Evolutionary conservation across 2,329 filamentous ascomycete species (phyloP).

Genomic region (Fusarium foetens): DNA sequence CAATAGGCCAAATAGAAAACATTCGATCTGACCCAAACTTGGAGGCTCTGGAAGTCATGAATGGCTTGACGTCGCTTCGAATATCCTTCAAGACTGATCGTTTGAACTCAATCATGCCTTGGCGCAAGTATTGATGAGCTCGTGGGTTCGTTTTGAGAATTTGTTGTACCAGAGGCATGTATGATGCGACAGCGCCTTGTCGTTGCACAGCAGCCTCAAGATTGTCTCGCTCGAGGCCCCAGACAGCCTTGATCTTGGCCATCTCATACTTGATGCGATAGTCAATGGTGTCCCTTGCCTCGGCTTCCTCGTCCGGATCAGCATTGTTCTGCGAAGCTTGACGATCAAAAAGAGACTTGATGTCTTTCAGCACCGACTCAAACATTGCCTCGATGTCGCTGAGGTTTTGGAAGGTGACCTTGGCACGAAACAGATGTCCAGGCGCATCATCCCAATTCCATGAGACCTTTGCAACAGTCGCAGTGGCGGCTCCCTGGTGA

Average conservation of each 20-base stretch:
- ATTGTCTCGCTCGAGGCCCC: conserved; percentile 19
- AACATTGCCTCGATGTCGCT: conserved; percentile 30
- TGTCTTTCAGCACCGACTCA: conserved; percentile 24
- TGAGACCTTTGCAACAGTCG: conserved; percentile 39
- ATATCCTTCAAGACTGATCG: too few relatives aligned
- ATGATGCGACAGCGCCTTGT: too few relatives aligned
- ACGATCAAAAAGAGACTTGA: not conserved
- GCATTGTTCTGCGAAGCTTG: too few relatives aligned
- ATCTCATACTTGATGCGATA: too few relatives aligned
- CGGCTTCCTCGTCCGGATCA: too few relatives aligned
- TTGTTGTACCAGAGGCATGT: not conserved
- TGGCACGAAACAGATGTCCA: conserved; percentile 30
- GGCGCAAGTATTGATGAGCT: not conserved
- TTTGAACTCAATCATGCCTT: conserved; percentile 3
- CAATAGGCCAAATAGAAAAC: conserved; percentile 49
- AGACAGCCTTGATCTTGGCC: conserved; percentile 38
- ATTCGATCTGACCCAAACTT: too few relatives aligned
- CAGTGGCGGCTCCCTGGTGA: conserved; percentile 46
- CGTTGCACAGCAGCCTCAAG: not conserved
- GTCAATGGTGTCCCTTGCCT: too few relatives aligned
- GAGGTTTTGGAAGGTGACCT: conserved; percentile 36
- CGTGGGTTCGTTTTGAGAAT: conserved; percentile 29
- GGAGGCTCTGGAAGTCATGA: too few relatives aligned
- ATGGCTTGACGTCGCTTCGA: conserved; percentile 31
- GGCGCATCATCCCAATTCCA: conserved; percentile 42